Conservation (phyloP, 202 grass and related monocot genomes). For the Schoenoplectus triqueter region DNA sequence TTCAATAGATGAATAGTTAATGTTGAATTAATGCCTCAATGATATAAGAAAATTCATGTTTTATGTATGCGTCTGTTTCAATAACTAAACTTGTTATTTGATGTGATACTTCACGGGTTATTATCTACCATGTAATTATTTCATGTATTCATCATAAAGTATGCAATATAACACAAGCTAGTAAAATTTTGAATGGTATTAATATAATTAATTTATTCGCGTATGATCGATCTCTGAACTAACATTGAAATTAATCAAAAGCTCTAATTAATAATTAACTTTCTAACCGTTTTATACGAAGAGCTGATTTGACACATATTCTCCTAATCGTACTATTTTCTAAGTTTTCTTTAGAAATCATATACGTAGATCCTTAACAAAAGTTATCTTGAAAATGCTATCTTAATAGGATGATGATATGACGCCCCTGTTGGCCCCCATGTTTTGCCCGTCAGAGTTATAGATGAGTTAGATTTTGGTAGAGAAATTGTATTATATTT, state of each 20-base stretch:
- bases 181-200: too few species aligned
- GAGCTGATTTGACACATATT: background rate
- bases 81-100: conserved; percentile 1
- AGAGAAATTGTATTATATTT: conserved; percentile 14
- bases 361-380: background rate
- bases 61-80: conserved; percentile 24
- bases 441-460: too few species aligned
- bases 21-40: conserved; percentile 25
- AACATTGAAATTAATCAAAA: background rate
- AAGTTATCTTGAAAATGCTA: background rate
- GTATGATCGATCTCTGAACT: too few species aligned
- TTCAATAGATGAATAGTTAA: conserved; percentile 30
- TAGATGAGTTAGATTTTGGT: too few species aligned
- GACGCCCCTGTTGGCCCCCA: too few species aligned
- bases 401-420: too few species aligned
- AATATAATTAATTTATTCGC: too few species aligned
- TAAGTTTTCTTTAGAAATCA: background rate
- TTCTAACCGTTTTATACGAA: background rate
- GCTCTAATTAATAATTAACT: background rate
- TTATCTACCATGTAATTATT: conserved; percentile 9
- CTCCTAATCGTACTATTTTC: background rate
- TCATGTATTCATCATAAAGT: too few species aligned
- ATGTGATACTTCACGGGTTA: conserved; percentile 15
- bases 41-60: conserved; percentile 23
- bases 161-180: too few species aligned